Evolutionary conservation across 2,329 filamentous ascomycete genomes (phyloP).

Genomic region (Samsoniella hepiali): DNA sequence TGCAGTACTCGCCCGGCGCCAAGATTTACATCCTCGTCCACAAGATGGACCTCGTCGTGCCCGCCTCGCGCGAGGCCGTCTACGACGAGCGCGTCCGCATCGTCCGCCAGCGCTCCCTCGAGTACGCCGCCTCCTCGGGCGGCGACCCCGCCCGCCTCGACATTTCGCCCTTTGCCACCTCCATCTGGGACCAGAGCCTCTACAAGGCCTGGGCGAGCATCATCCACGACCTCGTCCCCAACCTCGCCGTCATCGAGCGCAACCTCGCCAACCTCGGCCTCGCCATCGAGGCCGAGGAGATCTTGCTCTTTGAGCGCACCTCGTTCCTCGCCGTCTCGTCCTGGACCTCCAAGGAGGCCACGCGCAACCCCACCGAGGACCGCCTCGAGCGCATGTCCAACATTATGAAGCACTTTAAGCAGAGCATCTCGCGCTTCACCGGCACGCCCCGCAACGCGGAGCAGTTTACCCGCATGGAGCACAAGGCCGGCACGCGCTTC

Average conservation of each 20-base stretch:
- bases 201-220: slow-evolving; percentile 99
- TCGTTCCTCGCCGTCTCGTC: slow-evolving; percentile 96
- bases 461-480: slow-evolving; percentile 76
- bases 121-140: slow-evolving; percentile 43
- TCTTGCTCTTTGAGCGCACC: slow-evolving; percentile 90
- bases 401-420: slow-evolving; percentile 98
- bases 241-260: slow-evolving; percentile 80
- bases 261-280: slow-evolving; percentile 79
- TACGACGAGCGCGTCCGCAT: slow-evolving; percentile 80
- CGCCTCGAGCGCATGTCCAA: slow-evolving; percentile 92
- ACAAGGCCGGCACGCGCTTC: slow-evolving; percentile 74
- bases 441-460: slow-evolving; percentile 77
- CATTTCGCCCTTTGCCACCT: slow-evolving; percentile 87
- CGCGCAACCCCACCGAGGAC: slow-evolving; percentile 82
- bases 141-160: slow-evolving; percentile 46
- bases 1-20: slow-evolving; percentile 76
- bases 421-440: slow-evolving; percentile 71
- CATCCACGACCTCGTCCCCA: slow-evolving; percentile 96
- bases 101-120: slow-evolving; percentile 69
- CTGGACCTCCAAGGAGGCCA: slow-evolving; percentile 73
- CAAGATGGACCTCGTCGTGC: slow-evolving; percentile 96
- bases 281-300: slow-evolving; percentile 87
- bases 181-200: slow-evolving; percentile 96
- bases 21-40: slow-evolving; percentile 94
- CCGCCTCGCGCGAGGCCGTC: slow-evolving; percentile 71